Evolutionary conservation across 2,329 filamentous ascomycete species (phyloP), one percentile per base, ranked within the genome.

Genomic region (Pseudomassariella vexata): DNA sequence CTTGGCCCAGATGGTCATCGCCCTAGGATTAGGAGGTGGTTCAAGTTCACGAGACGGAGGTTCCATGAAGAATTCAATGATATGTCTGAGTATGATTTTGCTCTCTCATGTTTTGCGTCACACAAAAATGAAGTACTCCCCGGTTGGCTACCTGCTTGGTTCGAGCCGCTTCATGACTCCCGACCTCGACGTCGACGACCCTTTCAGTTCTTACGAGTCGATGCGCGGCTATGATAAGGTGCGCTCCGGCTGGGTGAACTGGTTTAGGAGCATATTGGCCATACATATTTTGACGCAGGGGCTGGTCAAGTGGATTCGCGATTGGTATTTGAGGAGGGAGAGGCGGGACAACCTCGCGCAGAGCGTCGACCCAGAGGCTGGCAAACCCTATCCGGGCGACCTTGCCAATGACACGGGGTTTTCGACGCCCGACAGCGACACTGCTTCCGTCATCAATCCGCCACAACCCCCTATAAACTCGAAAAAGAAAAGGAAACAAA

Each of bases 1-100:
- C 55, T 73, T 95, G 32, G 87, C 89, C 38, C 90, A 95, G 59
- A 85, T 90, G 37, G 87, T 95, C 53, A 94, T 95, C 52, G 89
- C 89, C 37, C 79, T 95, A 36, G 94, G 88, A 1, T 66, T 95
- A 9, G 89, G 89, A 40, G 89, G 88, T 38, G 87, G 87, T 37
- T 82, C 79, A 6, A 79, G 73, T 41, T 76, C 78, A 6, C 74
- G 72, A 45, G 75, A 80, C 38, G 79, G 80, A 31, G 78, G 81
- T 5, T 79, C 80, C 9, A 52, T 54, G 34, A 78, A 80, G 48
- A 85, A 82, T 50, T 76, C 85, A 28, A 68, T 84, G 30, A 74
- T 82, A 24, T 87, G 82, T 53, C 72, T 85, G 44, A 63, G 73
- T 42, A 81, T 86, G 56, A 79, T 89, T 25, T 46, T 74, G 25